Base-by-base conservation (phyloP, 176 grass and related monocot genomes). In the Thinopyrum elongatum region DNA sequence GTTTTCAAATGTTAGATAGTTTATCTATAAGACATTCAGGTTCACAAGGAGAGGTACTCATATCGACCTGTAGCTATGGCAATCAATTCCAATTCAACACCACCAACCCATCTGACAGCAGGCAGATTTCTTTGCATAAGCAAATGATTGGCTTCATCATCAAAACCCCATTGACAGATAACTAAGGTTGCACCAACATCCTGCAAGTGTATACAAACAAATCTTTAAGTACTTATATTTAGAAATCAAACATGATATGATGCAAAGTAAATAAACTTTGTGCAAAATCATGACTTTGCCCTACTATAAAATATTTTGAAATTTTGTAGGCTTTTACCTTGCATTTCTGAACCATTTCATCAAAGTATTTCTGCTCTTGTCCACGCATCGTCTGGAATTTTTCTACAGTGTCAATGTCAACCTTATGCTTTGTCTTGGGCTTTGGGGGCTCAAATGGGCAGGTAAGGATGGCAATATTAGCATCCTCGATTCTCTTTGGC, bases 381-480 rank as follows among this genome's bases (percentile, higher is more conserved):
- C 91, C 46, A 19, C 85, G 88, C 57, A 98, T 74, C 0, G 76
- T 98, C 85, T 98, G 89, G 65, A 98, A 98, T 82, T 98, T 98
- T 81, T 98, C 95, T 30, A 98, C 91, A 74, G 85, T 89, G 44
- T 95, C 95, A 87, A 98, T 98, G 87, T 93, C 93, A 64, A 95
- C 91, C 93, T 98, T 95, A 98, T 98, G 95, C 85, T 98, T 98
- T 35, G 95, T 95, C 85, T 98, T 98, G 33, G 95, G 95, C 86
- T 98, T 98, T 7, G 93, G 95, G 34, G 95, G 95, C 87, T 98
- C 95, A 77, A 98, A 98, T 86, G 95, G 95, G 73, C 95, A 95
- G 3, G 95, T 95, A 4, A 98, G 80, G 53, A 95, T 98, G 25
- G 95, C 95, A 83, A 98, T 98, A 29, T 92, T 98, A 31, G 87